Percentiles rank a stretch among this genome's conserved stretches.
Conservation (phyloP, 306 rosid genomes). For the Fagus crenata region DNA sequence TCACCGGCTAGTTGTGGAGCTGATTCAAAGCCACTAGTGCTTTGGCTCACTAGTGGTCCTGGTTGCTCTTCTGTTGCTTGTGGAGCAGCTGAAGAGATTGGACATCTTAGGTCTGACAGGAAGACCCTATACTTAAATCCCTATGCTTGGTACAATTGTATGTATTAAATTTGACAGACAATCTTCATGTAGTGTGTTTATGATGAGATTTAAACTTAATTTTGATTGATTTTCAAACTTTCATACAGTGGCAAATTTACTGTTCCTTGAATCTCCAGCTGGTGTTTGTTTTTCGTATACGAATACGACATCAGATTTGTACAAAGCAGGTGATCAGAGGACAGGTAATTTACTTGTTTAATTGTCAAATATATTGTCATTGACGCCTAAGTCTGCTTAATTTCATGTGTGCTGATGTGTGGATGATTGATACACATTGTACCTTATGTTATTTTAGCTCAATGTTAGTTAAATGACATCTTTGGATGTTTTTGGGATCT, state of each 20-base stretch:
- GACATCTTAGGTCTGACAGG: constrained; percentile 83
- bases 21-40: constrained; percentile 69
- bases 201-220: not conserved
- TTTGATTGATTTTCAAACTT: constrained; percentile 20
- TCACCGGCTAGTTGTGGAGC: constrained; percentile 60
- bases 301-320: constrained; percentile 73
- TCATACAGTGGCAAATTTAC: constrained; percentile 81
- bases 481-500: constrained; percentile 26
- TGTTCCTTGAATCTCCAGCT: constrained; percentile 94
- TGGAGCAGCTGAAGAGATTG: constrained; percentile 93
- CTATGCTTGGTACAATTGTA: constrained; percentile 92
- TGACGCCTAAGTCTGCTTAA: too few relatives aligned
- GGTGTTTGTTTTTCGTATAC: constrained; percentile 95
- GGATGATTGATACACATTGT: constrained; percentile 4
- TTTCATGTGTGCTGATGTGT: not conserved
- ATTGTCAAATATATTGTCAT: too few relatives aligned
- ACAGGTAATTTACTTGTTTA: constrained; percentile 55
- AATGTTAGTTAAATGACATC: constrained; percentile 8
- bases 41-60: constrained; percentile 99
- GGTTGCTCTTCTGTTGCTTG: constrained; percentile 98
- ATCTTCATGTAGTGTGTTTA: not conserved
- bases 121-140: constrained; percentile 78
- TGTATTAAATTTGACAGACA: constrained; percentile 22
- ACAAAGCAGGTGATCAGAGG: constrained; percentile 77
- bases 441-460: constrained; percentile 18